Base-by-base conservation (phyloP, 2,329 filamentous ascomycete species). In the Penicillium fuscoglaucum region DNA sequence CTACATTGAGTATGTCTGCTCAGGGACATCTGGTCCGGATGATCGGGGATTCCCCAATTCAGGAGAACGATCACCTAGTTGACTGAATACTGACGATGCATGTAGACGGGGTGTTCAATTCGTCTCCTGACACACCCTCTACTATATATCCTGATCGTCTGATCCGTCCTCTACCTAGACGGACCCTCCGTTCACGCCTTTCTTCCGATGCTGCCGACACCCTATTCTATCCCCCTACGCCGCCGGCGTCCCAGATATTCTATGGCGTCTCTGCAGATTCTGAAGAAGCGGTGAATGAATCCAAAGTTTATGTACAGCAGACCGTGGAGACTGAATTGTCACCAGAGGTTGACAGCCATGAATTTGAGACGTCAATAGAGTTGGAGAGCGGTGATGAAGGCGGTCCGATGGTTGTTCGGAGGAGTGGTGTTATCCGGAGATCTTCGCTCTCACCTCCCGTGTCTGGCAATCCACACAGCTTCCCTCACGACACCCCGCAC, bases 111-210 rank as follows among this genome's bases (percentile, higher is more conserved):
- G 77, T 76, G 68, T 82, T 80, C 71, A 79, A 79, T 64, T 77
- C 79, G 68, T 76, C 77, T 68, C 78, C 79, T 66, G 91, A 96
- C 80, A 89, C 89, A 59, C 83, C 87, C 63, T 95, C 91, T 60
- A 86, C 90, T 59, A 82, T 91, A 70, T 96, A 90, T 73, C 91
- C 91, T 65, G 90, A 96, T 73, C 88, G 95, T 76, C 90, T 93
- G 61, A 99, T 99, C 73, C 89, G 92, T 72, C 95, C 95, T 57
- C 80, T 99, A 60, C 95, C 95, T 44, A 95, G 90, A 78, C 89
- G 92, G 70, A 89, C 90, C 64, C 83, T 99, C 55, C 90, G 93
- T 68, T 92, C 95, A 73, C 87, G 91, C 57, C 82, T 99, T 52
- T 93, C 93, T 33, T 88, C 90, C 60, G 91, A 96, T 74, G 87